A percentile compares a stretch with the other conserved stretches of the same genome.
These are phyloP conservation scores for Alternaria sp. DNA, from an alignment of 2,329 filamentous ascomycete genomes.

Conservation along the genomic window DNA sequence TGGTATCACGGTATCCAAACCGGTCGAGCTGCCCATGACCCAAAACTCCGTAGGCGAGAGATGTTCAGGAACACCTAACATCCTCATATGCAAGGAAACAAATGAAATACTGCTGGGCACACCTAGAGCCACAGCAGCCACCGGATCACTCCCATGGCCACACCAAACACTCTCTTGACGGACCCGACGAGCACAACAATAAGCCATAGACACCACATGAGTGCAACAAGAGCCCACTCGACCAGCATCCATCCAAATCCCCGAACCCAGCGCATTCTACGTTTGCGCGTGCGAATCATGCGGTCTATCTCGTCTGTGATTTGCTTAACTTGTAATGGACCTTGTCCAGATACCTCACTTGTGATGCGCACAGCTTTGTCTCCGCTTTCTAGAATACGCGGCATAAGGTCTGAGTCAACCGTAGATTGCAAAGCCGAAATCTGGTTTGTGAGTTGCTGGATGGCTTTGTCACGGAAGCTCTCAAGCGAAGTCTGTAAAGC, in stretches of 20 bases:
- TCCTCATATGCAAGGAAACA: constrained; percentile 5
- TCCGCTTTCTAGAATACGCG: constrained; percentile 71
- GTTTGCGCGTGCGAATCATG: constrained; percentile 75
- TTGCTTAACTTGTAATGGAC: constrained; percentile 81
- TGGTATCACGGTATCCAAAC: constrained; percentile 16
- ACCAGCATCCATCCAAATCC: constrained; percentile 81
- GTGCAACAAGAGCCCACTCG: constrained; percentile 86
- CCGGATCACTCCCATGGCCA: constrained; percentile 66
- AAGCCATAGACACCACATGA: constrained; percentile 96
- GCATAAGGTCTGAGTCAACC: constrained; percentile 62
- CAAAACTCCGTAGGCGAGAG: neutral
- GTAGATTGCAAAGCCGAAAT: constrained; percentile 56
- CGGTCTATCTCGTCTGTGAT: constrained; percentile 77
- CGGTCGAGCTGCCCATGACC: neutral
- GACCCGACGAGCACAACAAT: constrained; percentile 80
- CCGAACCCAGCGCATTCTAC: constrained; percentile 78
- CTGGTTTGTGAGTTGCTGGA: constrained; percentile 55
- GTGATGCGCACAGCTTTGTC: constrained; percentile 84
- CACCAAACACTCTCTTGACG: constrained; percentile 69
- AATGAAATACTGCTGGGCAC: constrained; percentile 8
- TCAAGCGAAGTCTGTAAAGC: constrained; percentile 61
- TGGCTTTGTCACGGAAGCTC: constrained; percentile 58
- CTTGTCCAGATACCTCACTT: constrained; percentile 77
- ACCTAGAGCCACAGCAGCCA: constrained; percentile 79
- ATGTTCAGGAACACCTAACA: neutral